Evolutionary conservation across 1,284 basidiomycete genomes (phyloP).

Genomic region (Coniferiporia sulphurascens): DNA sequence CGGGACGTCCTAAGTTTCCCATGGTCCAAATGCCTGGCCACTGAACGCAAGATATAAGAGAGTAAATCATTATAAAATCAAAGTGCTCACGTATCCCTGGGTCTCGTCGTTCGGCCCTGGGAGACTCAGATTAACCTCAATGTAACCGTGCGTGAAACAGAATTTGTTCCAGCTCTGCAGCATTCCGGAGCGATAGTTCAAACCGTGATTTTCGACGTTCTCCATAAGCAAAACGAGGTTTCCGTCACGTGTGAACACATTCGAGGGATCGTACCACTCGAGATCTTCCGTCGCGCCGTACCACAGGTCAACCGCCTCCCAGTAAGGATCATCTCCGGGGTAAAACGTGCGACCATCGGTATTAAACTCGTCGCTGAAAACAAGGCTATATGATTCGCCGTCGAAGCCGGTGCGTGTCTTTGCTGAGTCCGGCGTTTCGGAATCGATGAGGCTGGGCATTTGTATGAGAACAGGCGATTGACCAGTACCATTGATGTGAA

Average conservation of each 20-base stretch:
- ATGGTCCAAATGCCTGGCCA: slow-evolving; percentile 84
- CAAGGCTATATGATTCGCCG: slow-evolving; percentile 47
- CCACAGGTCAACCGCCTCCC: slow-evolving; percentile 68
- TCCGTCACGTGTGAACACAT: slow-evolving; percentile 70
- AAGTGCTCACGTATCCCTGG: slow-evolving; percentile 32
- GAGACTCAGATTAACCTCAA: slow-evolving; percentile 46
- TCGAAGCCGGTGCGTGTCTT: slow-evolving; percentile 62
- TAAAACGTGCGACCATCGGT: slow-evolving; percentile 65
- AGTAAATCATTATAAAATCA: slow-evolving; percentile 1
- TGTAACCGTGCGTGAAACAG: slow-evolving; percentile 76
- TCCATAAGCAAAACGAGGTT: slow-evolving; percentile 72
- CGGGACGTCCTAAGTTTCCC: slow-evolving; percentile 86
- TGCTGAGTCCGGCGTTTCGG: slow-evolving; percentile 55
- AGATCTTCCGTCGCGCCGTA: slow-evolving; percentile 65
- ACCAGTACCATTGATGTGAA: slow-evolving; percentile 62
- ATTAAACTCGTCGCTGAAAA: slow-evolving; percentile 86
- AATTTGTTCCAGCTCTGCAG: slow-evolving; percentile 81
- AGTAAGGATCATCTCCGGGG: slow-evolving; percentile 65
- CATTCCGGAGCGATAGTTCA: slow-evolving; percentile 68
- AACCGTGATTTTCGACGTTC: slow-evolving; percentile 50
- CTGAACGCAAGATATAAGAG: slow-evolving; percentile 27
- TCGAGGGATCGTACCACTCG: slow-evolving; percentile 79
- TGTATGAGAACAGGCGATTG: slow-evolving; percentile 43
- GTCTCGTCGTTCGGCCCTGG: slow-evolving; percentile 34
- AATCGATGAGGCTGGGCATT: slow-evolving; percentile 63